Conservation (phyloP, 2,329 filamentous ascomycete species). For the Colletotrichum viniferum region DNA sequence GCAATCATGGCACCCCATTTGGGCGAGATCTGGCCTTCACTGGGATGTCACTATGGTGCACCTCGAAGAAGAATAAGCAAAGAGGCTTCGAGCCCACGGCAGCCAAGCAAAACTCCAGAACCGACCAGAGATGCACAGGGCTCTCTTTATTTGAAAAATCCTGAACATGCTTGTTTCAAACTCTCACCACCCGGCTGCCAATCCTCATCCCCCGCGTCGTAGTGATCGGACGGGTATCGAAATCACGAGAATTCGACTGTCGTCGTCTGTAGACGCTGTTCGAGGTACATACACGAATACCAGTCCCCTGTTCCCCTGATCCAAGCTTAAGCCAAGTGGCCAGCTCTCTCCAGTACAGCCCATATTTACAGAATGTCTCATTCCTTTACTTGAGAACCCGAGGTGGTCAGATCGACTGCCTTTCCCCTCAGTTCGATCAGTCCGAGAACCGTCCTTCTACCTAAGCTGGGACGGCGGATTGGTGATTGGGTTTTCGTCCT, state of each 20-base stretch:
- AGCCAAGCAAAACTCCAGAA: neutral
- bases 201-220: neutral
- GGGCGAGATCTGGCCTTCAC: slow-evolving; percentile 6
- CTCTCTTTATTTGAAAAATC: slow-evolving; percentile 16
- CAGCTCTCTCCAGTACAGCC: neutral
- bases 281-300: neutral
- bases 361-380: slow-evolving; percentile 15
- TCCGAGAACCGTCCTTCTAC: neutral
- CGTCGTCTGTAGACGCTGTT: neutral
- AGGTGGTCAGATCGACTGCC: neutral
- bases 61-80: slow-evolving; percentile 17
- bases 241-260: neutral
- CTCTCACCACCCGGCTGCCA: neutral
- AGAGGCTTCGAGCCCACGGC: neutral
- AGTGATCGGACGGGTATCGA: neutral
- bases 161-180: slow-evolving; percentile 17
- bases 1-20: slow-evolving; percentile 8
- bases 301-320: neutral
- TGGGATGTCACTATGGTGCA: slow-evolving; percentile 6
- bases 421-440: neutral
- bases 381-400: slow-evolving; percentile 4
- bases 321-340: neutral
- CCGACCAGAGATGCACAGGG: neutral
- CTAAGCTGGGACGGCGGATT: neutral
- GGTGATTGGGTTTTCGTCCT: neutral